Percentiles rank a stretch among this genome's conserved stretches.
These are phyloP conservation scores for Panaeolus cyanescens DNA, from an alignment of 768 basidiomycete genomes.

Conservation along the genomic window DNA sequence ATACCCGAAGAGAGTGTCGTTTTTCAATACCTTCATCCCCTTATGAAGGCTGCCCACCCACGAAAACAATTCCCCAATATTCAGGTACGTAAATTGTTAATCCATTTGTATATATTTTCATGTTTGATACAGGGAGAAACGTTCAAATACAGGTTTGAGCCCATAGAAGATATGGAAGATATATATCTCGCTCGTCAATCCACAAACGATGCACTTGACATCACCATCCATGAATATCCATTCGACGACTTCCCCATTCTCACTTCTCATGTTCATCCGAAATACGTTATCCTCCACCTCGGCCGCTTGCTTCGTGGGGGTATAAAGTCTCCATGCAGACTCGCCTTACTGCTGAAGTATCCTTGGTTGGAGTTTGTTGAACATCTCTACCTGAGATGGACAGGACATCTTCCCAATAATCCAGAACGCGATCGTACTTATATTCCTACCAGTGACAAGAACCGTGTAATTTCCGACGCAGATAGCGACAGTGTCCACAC, in stretches of 20 bases:
- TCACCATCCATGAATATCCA: neutral
- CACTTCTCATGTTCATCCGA: neutral
- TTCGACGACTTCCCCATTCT: neutral
- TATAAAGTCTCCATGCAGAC: too few relatives aligned
- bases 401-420: too few relatives aligned
- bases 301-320: too few relatives aligned
- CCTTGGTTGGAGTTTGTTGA: neutral
- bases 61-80: neutral
- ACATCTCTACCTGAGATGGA: too few relatives aligned
- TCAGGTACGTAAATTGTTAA: too few relatives aligned
- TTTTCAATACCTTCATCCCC: neutral
- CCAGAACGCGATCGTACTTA: too few relatives aligned
- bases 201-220: neutral
- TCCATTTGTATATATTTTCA: too few relatives aligned
- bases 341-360: too few relatives aligned
- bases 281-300: neutral
- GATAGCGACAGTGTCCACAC: too few relatives aligned
- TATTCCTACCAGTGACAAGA: too few relatives aligned
- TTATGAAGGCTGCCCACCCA: neutral
- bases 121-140: neutral
- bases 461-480: too few relatives aligned
- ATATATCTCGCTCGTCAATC: neutral
- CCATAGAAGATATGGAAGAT: neutral
- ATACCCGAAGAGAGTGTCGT: neutral
- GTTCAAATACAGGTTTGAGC: neutral